Evolutionary conservation across 1,139 yeast genomes (phyloP).

Genomic region (Kluyveromyces sp.): DNA sequence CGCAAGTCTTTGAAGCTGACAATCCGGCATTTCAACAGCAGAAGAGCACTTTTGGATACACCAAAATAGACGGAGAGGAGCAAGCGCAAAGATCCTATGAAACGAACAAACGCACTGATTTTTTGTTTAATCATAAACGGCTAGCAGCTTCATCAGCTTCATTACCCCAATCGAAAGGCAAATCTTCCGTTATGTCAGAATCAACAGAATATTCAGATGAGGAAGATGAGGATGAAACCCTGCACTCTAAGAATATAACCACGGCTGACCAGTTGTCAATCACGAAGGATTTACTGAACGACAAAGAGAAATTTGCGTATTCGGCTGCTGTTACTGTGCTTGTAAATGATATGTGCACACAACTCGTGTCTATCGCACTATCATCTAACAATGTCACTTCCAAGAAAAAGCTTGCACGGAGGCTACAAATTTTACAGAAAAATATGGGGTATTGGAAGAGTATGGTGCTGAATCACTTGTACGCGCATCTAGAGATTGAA

Average conservation of each 20-base stretch:
- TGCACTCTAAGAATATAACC: slow-evolving; percentile 33
- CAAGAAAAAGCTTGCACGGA: slow-evolving; percentile 45
- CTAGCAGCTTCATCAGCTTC: not conserved
- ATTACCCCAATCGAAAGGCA: not conserved
- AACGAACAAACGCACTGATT: slow-evolving; percentile 78
- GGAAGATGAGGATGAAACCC: slow-evolving; percentile 37
- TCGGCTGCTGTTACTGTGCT: slow-evolving; percentile 76
- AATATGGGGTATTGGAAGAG: slow-evolving; percentile 84
- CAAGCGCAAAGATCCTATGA: slow-evolving; percentile 74
- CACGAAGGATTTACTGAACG: slow-evolving; percentile 75
- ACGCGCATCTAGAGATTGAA: slow-evolving; percentile 70
- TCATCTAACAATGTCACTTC: slow-evolving; percentile 40
- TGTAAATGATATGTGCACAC: slow-evolving; percentile 75
- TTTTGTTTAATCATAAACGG: slow-evolving; percentile 46
- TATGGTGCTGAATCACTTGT: slow-evolving; percentile 61
- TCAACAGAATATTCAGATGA: slow-evolving; percentile 16
- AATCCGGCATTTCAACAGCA: slow-evolving; percentile 14
- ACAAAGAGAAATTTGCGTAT: slow-evolving; percentile 84
- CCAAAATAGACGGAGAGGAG: slow-evolving; percentile 80
- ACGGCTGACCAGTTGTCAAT: slow-evolving; percentile 57
- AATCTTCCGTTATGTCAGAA: not conserved
- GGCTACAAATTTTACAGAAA: slow-evolving; percentile 64
- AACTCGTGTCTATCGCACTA: slow-evolving; percentile 54
- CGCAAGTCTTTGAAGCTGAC: slow-evolving; percentile 3
- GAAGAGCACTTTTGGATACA: slow-evolving; percentile 52